Base-by-base conservation (phyloP, 2,329 filamentous ascomycete genomes). In the Colletotrichum chrysophilum region DNA sequence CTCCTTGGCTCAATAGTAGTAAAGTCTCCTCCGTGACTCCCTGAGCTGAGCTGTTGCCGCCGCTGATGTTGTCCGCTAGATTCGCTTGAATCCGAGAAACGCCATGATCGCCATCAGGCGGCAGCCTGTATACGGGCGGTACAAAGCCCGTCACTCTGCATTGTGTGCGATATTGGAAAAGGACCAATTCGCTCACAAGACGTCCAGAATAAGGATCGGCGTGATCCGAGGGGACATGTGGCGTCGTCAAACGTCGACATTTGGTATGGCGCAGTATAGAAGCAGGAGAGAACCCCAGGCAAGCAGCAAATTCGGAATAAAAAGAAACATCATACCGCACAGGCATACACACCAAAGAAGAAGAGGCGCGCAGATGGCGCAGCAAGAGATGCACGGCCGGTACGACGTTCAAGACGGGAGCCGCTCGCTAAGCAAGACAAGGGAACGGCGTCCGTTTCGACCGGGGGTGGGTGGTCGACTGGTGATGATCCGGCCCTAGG, bases 371-470 rank as follows among this genome's bases (percentile, higher is more conserved):
- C 65, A 60, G 48, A 52, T 73, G 64, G 73, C 56, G 62, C 69
- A 67, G 62, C 62, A 64, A 28, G 55, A 71, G n/a, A 66, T 28
- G 73, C 69, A 75, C 64, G 69, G 56, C 56, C 62, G 55, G 64
- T 62, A 34, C 43, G 32, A 68, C 70, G 56, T 12, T 21, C 32
- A 69, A 75, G 70, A 34, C 70, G 73, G 70, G 73, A 75, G 73
- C 73, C 70, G 64, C 70, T 75, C 70, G 73, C 70, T 75, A 75
- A 65, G 73, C 73, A 68, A 73, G 73, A 65, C 73, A 75, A 68
- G 70, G 62, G 70, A 69, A 73, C 70, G 64, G 64, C 70, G 62
- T 58, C 73, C 55, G 43, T 73, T 48, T 30, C 21, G 52, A 32
- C 34, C 43, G 36, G 32, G 73, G 62, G 26, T 38, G 32, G 56